Percentiles rank a stretch among this genome's conserved stretches.
Evolutionary conservation across 2,329 filamentous ascomycete species (phyloP).

Genomic region (Acrocalymma vagum): DNA sequence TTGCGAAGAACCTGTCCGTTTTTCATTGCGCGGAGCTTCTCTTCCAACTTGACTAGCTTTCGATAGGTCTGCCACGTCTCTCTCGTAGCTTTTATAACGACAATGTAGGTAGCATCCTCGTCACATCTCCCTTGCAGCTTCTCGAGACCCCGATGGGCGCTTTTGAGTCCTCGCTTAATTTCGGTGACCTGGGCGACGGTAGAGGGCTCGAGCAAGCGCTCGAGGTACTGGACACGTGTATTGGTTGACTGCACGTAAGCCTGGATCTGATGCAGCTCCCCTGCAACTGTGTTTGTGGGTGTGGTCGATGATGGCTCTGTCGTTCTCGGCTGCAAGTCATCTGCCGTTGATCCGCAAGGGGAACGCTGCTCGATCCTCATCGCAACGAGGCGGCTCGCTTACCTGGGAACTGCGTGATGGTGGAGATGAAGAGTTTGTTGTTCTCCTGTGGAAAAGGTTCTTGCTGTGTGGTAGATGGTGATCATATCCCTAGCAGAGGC

Average conservation of each 20-base stretch:
- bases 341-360: too few species aligned
- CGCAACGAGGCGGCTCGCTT: too few species aligned
- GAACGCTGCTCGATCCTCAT: too few species aligned
- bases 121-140: slow-evolving; percentile 19
- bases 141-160: slow-evolving; percentile 28
- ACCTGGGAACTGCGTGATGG: too few species aligned
- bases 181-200: slow-evolving; percentile 23
- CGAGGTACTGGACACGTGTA: slow-evolving; percentile 22
- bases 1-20: too few species aligned
- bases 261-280: slow-evolving; percentile 11
- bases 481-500: too few species aligned
- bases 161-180: slow-evolving; percentile 29
- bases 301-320: too few species aligned
- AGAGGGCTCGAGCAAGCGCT: slow-evolving; percentile 20
- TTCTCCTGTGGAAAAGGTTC: too few species aligned
- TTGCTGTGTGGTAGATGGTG: too few species aligned
- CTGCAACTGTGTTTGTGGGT: slow-evolving; percentile 4
- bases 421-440: too few species aligned
- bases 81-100: slow-evolving; percentile 18
- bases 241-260: slow-evolving; percentile 19
- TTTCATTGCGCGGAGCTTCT: slow-evolving; percentile 14
- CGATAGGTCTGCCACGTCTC: slow-evolving; percentile 31
- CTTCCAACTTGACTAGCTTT: slow-evolving; percentile 24
- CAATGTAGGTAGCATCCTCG: background rate
- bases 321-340: too few species aligned